Percentiles rank a stretch among this genome's conserved stretches.
phyloP scores from a whole-genome alignment of 2,329 filamentous ascomycete species.

The Paecilomyces variotii region DNA sequence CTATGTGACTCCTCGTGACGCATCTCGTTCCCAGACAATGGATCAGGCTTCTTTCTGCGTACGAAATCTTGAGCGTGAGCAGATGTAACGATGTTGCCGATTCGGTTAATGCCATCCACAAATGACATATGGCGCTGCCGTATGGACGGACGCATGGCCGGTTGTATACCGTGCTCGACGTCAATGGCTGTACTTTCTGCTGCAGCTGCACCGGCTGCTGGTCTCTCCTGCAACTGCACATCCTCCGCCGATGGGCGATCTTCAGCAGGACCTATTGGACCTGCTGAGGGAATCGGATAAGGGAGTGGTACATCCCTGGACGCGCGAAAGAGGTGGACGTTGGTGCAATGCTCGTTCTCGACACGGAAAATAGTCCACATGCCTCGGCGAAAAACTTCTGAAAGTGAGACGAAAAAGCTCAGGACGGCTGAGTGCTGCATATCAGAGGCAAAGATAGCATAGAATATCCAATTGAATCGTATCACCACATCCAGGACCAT shows the following conservation, averaged over 20 bases:
- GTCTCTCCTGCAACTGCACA: slow-evolving; percentile 20
- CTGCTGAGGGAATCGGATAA: slow-evolving; percentile 48
- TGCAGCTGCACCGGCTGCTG: slow-evolving; percentile 9
- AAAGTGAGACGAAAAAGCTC: slow-evolving; percentile 69
- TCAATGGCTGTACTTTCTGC: slow-evolving; percentile 15
- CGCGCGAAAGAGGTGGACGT: slow-evolving; percentile 83
- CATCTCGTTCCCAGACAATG: slow-evolving; percentile 28
- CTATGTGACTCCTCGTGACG: slow-evolving; percentile 23
- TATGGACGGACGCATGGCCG: slow-evolving; percentile 16
- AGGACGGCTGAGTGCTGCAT: slow-evolving; percentile 74
- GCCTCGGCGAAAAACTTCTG: slow-evolving; percentile 75
- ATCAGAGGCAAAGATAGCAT: slow-evolving; percentile 72
- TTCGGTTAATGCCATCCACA: slow-evolving; percentile 38
- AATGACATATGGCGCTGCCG: slow-evolving; percentile 19
- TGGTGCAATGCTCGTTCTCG: slow-evolving; percentile 94
- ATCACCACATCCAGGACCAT: slow-evolving; percentile 78
- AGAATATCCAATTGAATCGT: slow-evolving; percentile 91
- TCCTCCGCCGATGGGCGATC: slow-evolving; percentile 11
- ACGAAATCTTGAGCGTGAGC: slow-evolving; percentile 92
- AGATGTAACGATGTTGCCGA: slow-evolving; percentile 64
- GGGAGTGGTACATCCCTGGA: slow-evolving; percentile 80
- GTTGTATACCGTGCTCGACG: slow-evolving; percentile 16
- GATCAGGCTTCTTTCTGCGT: slow-evolving; percentile 55
- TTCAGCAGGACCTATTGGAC: slow-evolving; percentile 6
- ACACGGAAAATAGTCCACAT: slow-evolving; percentile 92